Conservation (phyloP, 805 yeast genomes). For the Torulaspora delbrueckii region DNA sequence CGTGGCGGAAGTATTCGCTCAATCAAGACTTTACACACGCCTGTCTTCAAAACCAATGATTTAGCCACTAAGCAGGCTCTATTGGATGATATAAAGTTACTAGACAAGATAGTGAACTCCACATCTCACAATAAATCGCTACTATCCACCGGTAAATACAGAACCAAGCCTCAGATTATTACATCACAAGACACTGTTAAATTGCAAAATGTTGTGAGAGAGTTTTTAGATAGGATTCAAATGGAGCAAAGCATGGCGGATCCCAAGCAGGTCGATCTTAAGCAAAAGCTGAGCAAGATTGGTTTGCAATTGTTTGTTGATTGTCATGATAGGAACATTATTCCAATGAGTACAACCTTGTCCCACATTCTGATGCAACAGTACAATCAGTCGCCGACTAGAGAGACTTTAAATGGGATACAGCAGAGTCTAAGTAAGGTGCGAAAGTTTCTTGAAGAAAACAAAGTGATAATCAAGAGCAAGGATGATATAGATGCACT, state of each 20-base stretch:
- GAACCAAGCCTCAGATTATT: constrained; percentile 21
- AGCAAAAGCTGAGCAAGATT: constrained; percentile 22
- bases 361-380: constrained; percentile 16
- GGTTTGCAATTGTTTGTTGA: constrained; percentile 28
- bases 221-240: constrained; percentile 21
- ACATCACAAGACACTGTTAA: constrained; percentile 20
- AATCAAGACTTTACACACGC: constrained; percentile 31
- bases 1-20: constrained; percentile 6
- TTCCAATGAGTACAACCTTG: constrained; percentile 22
- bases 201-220: constrained; percentile 20
- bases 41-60: constrained; percentile 18
- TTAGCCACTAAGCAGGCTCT: constrained; percentile 13
- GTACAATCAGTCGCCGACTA: constrained; percentile 18
- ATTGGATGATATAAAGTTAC: constrained; percentile 15
- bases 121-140: constrained; percentile 22
- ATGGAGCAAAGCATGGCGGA: constrained; percentile 15
- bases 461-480: constrained; percentile 14
- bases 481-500: constrained; percentile 18
- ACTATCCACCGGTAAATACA: constrained; percentile 26
- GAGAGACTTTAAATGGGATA: constrained; percentile 18
- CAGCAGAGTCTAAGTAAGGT: constrained; percentile 13
- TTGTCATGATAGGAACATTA: constrained; percentile 18
- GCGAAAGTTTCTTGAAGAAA: constrained; percentile 13
- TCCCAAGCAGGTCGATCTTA: constrained; percentile 6
- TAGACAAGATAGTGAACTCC: constrained; percentile 22